Base-by-base conservation (phyloP, 495 filamentous ascomycete species). In the Neurospora sp. region DNA sequence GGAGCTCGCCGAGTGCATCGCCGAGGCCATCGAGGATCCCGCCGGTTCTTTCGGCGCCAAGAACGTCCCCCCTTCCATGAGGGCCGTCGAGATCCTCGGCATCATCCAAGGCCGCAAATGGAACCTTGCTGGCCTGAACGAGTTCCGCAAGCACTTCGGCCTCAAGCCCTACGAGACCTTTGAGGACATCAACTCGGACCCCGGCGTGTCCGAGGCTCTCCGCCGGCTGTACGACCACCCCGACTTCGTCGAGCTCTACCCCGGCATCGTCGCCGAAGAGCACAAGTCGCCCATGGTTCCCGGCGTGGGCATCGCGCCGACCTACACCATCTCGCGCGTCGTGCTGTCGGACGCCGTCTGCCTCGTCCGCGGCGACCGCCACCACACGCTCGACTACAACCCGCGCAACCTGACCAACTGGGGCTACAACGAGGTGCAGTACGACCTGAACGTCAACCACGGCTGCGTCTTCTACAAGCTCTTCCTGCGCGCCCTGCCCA, bases 391-490 rank as follows among this genome's bases (percentile, higher is more conserved):
- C 22, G 87, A 89, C 74, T 94, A 93, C 79, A 91, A 89, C 40
- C 88, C 94, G 0, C 88, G 87, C 41, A 87, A 89, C 71, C 86
- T 97, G 18, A 97, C 94, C 5, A 94, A 92, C 76, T 97, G 92
- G 92, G 93, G 92, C 4, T 90, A 75, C 76, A 80, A 80, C 42
- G 81, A 82, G 47, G 81, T 78, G 16, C 76, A 81, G 61, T 83
- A 82, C 47, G 79, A 83, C 61, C 72, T 82, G 27, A 92, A 89
- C 76, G 81, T 94, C 76, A 89, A 94, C 77, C 89, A 94, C 76
- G 93, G 93, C 27, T 93, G 91, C 74, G 91, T 95, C 4, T 90
- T 94, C 79, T 94, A 94, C 83, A 97, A 95, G 83, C 84, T 96
- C 70, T 90, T 93, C 69, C 82, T 90, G 68, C 86, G 91, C 27